Percentiles rank a stretch among this genome's conserved stretches.
phyloP scores from a whole-genome alignment of 441 rosid species.

The Adansonia gregorii region DNA sequence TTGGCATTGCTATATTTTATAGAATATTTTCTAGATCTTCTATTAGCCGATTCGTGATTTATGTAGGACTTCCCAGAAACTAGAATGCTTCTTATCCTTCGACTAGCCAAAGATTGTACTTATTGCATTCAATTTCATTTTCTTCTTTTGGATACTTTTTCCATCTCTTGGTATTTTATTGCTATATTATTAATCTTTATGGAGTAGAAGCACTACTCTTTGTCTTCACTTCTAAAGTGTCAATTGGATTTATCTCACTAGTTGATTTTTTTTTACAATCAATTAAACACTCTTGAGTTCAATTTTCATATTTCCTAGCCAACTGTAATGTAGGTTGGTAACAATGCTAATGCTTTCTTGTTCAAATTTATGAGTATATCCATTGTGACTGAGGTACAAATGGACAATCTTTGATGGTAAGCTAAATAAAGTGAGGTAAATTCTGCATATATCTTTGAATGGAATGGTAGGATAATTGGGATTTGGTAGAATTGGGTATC shows the following conservation, averaged over 20 bases:
- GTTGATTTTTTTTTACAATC: neutral
- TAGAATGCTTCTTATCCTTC: neutral
- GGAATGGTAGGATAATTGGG: neutral
- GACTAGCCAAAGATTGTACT: neutral
- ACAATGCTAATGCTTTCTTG: neutral
- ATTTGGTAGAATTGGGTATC: neutral
- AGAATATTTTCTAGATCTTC: constrained; percentile 8
- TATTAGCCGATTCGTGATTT: neutral
- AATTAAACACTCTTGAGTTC: neutral
- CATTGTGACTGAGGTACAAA: neutral
- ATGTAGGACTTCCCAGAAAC: neutral
- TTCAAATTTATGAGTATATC: neutral
- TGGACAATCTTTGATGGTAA: neutral
- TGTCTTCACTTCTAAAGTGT: neutral
- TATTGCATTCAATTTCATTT: constrained; percentile 1
- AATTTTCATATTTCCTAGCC: neutral
- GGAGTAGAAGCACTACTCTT: neutral
- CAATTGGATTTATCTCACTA: neutral
- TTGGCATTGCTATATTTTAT: neutral
- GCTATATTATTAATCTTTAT: neutral
- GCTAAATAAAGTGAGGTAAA: neutral
- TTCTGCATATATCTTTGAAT: neutral
- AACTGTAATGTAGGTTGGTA: neutral
- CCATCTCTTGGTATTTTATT: constrained; percentile 1
- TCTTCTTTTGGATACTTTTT: neutral